phyloP scores from a whole-genome alignment of 2,329 filamentous ascomycete genomes.

The Talaromyces sp. region DNA sequence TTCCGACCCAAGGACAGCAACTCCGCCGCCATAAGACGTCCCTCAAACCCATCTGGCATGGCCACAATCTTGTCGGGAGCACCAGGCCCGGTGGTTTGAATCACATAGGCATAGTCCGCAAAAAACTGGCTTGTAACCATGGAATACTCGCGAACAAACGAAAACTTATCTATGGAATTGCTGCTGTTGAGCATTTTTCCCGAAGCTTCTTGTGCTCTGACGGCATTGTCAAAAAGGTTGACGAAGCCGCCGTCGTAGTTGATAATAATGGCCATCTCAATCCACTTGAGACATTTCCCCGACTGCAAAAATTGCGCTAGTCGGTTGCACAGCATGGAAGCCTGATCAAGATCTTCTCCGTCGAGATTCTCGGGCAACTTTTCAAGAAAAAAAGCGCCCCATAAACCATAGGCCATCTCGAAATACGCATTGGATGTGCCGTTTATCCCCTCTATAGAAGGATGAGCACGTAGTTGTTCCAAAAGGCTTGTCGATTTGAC shows the following conservation, averaged over 20 bases:
- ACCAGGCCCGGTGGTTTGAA: background rate
- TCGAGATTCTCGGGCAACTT: background rate
- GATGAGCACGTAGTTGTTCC: background rate
- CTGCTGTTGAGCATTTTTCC: background rate
- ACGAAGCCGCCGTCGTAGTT: background rate
- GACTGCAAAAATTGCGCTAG: background rate
- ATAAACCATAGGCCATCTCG: conserved; percentile 2
- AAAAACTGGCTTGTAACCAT: background rate
- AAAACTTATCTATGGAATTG: background rate
- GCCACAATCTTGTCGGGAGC: background rate
- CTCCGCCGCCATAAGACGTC: background rate
- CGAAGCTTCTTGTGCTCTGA: background rate
- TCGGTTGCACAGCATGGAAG: background rate
- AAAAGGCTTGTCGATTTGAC: background rate
- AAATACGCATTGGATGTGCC: background rate
- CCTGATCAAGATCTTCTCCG: conserved; percentile 1
- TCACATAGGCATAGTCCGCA: conserved; percentile 1
- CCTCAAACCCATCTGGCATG: background rate
- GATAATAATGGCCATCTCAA: conserved; percentile 3
- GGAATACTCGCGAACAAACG: background rate
- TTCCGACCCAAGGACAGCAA: background rate
- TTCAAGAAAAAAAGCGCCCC: background rate
- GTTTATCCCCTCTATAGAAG: background rate
- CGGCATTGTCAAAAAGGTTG: background rate
- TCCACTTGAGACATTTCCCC: background rate